Evolutionary conservation across 192 early-diverging fungal species (phyloP).

Genomic region (Coemansia aciculifera): DNA sequence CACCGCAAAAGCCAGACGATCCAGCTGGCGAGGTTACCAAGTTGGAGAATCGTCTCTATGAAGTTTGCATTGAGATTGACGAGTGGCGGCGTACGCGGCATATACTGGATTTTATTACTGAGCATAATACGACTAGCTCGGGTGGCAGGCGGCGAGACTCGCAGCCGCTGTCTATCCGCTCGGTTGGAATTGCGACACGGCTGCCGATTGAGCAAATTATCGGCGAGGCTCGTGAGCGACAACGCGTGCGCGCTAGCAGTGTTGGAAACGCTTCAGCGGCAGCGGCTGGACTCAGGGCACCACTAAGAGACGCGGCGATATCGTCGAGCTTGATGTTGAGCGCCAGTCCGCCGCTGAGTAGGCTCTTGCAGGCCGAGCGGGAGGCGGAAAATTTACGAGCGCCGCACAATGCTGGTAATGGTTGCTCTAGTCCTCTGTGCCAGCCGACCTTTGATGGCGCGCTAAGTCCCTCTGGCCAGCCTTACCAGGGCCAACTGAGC

Average conservation of each 20-base stretch:
- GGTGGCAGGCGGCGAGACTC: constrained; percentile 5
- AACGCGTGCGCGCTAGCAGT: constrained; percentile 19
- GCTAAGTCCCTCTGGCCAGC: constrained; percentile 18
- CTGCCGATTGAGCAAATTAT: constrained; percentile 20
- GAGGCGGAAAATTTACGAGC: constrained; percentile 10
- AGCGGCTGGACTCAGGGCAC: neutral
- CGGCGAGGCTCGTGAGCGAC: constrained; percentile 16
- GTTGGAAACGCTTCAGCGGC: constrained; percentile 4
- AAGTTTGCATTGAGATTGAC: constrained; percentile 38
- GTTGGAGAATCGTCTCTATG: constrained; percentile 23
- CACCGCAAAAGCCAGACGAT: neutral
- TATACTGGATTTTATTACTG: constrained; percentile 22
- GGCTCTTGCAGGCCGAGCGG: constrained; percentile 46
- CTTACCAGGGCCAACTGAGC: constrained; percentile 1
- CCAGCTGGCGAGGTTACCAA: neutral
- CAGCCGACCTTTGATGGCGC: neutral
- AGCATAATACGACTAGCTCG: neutral
- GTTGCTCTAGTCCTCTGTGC: neutral
- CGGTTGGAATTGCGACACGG: constrained; percentile 5
- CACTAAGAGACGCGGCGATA: neutral
- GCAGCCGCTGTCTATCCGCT: constrained; percentile 18
- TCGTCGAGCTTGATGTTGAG: constrained; percentile 7
- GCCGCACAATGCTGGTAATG: neutral
- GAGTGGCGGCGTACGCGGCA: constrained; percentile 46
- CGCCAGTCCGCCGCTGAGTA: constrained; percentile 28